Percentiles rank a stretch among this genome's conserved stretches.
phyloP scores from a whole-genome alignment of 1,284 basidiomycete genomes.

The Heterobasidion occidentale region DNA sequence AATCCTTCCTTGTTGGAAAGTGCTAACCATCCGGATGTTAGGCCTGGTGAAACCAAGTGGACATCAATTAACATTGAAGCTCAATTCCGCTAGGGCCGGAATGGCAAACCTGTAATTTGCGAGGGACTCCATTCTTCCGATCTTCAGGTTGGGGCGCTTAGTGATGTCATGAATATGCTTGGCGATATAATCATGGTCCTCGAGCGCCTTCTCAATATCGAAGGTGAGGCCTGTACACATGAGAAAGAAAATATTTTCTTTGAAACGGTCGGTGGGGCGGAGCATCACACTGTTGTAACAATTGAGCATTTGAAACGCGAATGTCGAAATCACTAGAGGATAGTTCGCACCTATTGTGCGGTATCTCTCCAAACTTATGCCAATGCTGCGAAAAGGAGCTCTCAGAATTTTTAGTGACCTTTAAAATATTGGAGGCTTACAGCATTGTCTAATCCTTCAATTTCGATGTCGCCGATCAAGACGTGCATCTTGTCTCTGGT shows the following conservation, averaged over 20 bases:
- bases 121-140: slow-evolving; percentile 10
- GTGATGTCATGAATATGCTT: slow-evolving; percentile 1
- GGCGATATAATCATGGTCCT: slow-evolving; percentile 9
- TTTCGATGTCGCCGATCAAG: slow-evolving; percentile 22
- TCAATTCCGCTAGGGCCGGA: neutral
- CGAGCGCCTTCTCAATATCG: slow-evolving; percentile 12
- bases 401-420: neutral
- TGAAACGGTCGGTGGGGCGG: slow-evolving; percentile 8
- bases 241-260: slow-evolving; percentile 3
- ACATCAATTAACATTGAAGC: neutral
- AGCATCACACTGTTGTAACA: slow-evolving; percentile 2
- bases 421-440: slow-evolving; percentile 11
- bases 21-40: slow-evolving; percentile 29
- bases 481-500: slow-evolving; percentile 19
- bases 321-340: too few species aligned
- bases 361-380: slow-evolving; percentile 20
- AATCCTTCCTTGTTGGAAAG: slow-evolving; percentile 23
- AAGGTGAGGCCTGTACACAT: slow-evolving; percentile 14
- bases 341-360: slow-evolving; percentile 8
- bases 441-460: slow-evolving; percentile 17
- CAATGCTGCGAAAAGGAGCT: slow-evolving; percentile 15
- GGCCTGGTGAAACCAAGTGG: slow-evolving; percentile 16
- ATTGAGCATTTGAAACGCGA: neutral
- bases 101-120: slow-evolving; percentile 17
- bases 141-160: slow-evolving; percentile 5